Percentiles rank a stretch among this genome's conserved stretches.
Conservation (phyloP, 2,329 filamentous ascomycete genomes). For the Aspergillus proliferans region DNA sequence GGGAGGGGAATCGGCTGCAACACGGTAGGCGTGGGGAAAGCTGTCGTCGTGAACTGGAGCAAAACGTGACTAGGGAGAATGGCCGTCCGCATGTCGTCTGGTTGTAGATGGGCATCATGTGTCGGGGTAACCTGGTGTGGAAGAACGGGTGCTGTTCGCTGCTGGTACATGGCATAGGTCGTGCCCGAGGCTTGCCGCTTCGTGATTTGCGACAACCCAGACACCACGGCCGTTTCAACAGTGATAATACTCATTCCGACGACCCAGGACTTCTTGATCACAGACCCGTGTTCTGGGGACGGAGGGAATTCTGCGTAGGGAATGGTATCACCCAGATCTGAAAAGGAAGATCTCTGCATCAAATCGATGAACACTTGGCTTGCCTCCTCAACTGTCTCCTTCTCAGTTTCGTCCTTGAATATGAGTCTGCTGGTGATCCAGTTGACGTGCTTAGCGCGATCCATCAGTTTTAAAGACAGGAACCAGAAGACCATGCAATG, state of each 20-base stretch:
- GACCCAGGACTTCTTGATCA: constrained; percentile 44
- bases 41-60: constrained; percentile 39
- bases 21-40: constrained; percentile 41
- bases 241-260: constrained; percentile 48
- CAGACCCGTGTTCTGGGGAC: constrained; percentile 36
- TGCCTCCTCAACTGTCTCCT: constrained; percentile 78
- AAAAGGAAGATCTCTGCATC: constrained; percentile 82
- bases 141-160: constrained; percentile 40
- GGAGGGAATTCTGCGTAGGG: constrained; percentile 38
- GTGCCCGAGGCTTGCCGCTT: constrained; percentile 48
- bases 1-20: constrained; percentile 71
- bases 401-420: constrained; percentile 69
- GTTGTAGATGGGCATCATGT: constrained; percentile 34
- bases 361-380: constrained; percentile 91
- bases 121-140: constrained; percentile 40
- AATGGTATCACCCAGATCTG: constrained; percentile 67
- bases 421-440: constrained; percentile 84
- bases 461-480: constrained; percentile 74
- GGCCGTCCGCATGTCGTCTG: constrained; percentile 33
- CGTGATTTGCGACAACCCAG: constrained; percentile 44
- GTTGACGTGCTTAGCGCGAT: constrained; percentile 74
- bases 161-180: constrained; percentile 44
- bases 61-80: constrained; percentile 43
- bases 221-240: constrained; percentile 43
- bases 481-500: constrained; percentile 98